phyloP scores from a whole-genome alignment of 352 stramenopile genomes.

The Pythium dissotocum region DNA sequence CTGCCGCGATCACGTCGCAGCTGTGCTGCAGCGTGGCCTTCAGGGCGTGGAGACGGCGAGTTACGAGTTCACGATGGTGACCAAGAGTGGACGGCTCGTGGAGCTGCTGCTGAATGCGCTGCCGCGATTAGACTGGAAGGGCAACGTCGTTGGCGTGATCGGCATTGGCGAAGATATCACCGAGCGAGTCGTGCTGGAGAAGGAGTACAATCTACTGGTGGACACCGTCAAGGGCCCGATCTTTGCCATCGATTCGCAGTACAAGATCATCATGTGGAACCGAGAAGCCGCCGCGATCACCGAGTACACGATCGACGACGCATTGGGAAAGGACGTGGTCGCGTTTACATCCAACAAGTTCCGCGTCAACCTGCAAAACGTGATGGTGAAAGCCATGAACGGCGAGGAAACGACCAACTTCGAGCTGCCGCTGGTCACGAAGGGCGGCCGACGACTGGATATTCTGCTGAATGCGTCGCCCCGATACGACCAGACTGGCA shows the following conservation, averaged over 20 bases:
- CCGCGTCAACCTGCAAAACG: constrained; percentile 58
- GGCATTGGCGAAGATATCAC: constrained; percentile 86
- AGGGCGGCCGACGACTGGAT: constrained; percentile 60
- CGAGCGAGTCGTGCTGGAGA: constrained; percentile 73
- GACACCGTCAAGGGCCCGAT: constrained; percentile 85
- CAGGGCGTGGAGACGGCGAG: constrained; percentile 70
- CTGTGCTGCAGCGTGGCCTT: constrained; percentile 72
- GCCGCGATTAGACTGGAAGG: constrained; percentile 60
- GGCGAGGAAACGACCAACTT: constrained; percentile 81
- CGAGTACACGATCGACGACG: constrained; percentile 86
- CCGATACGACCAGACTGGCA: constrained; percentile 63
- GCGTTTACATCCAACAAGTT: constrained; percentile 72
- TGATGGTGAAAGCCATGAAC: constrained; percentile 64
- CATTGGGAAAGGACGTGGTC: constrained; percentile 77
- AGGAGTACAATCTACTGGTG: constrained; percentile 80
- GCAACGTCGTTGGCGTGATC: constrained; percentile 70
- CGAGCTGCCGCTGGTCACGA: constrained; percentile 84
- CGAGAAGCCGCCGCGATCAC: constrained; percentile 89
- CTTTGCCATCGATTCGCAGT: constrained; percentile 80
- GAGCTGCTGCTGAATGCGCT: constrained; percentile 82
- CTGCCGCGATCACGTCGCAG: constrained; percentile 58
- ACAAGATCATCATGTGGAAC: constrained; percentile 92
- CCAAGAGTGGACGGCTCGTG: constrained; percentile 70
- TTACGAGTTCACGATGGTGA: constrained; percentile 83
- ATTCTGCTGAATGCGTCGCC: constrained; percentile 84